Base-by-base conservation (phyloP, 2,329 filamentous ascomycete genomes). In the Camillea tinctor region DNA sequence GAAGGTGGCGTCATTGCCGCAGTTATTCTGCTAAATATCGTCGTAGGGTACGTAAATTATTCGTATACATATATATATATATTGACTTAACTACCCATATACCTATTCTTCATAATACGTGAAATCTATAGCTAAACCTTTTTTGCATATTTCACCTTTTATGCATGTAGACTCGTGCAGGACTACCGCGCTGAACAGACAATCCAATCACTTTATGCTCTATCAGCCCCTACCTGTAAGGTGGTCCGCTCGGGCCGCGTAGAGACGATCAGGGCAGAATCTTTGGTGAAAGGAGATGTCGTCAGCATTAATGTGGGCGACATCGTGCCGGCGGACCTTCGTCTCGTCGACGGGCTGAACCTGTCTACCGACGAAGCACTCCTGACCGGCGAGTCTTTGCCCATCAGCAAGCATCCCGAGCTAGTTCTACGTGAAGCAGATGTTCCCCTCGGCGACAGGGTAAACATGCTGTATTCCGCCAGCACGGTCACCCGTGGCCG, bases 361-460 rank as follows among this genome's bases (percentile, higher is more conserved):
- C 77, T 92, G 60, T 89, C 88, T 54, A 89, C 88, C 64, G 91
- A 96, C 62, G 89, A 92, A 74, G 88, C 89, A 13, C 81, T 90
- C 60, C 82, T 92, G 48, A 92, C 89, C 15, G 89, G 89, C 63
- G 89, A 92, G 76, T 90, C 89, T 40, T 74, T 89, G 6, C 86
- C 89, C 60, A 87, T 89, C 57, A 84, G 80, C 79, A 88, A 92
- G 77, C 79, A 85, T 67, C 77, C 85, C n/a, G 80, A 85, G 40
- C 78, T 75, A 51, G 75, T 86, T 52, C 80, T 88, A 55, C 76
- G 79, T 50, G 78, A 82, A 60, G 69, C 73, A 48, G 79, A 84
- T 40, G 81, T 88, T 60, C 83, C 87, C 20, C 83, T 89, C 60
- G 89, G 88, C 57, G 89, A 92, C 71, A 84, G 88, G 21, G 80